Evolutionary conservation across 192 early-diverging fungal genomes (phyloP), one percentile per base, ranked within the genome.

Genomic region (Linnemannia schmuckeri): DNA sequence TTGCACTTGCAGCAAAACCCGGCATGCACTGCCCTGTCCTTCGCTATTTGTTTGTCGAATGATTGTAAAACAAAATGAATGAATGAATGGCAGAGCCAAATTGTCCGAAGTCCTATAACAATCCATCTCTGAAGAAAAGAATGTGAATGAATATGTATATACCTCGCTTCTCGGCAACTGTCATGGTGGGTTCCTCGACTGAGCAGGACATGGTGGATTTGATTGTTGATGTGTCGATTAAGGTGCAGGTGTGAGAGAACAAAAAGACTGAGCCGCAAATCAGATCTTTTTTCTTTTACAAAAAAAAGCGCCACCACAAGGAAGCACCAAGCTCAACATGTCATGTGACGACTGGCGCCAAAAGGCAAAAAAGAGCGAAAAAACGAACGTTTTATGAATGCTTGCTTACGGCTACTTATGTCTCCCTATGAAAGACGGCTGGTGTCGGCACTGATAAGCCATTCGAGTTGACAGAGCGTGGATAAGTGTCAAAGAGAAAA

Each of bases 1-100:
- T 97, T 97, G 91, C 97, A 97, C 82, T 97, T 97, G 79, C 94
- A 89, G 77, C 96, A 97, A 17, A 82, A 87, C 1, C 85, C 85
- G 20, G 33, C 75, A 47, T 87, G 85, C 41, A 87, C 85, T 18
- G 76, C 79, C 38, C 85, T 87, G 20, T 55, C 70, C 72, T 81
- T 81, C 76, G 85, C 85, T 87, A 57, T 55, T 40, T 12, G 18
- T 57, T 30, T 27, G 6, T 44, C 5, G 61, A 30, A 66, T 57
- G 55, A 18, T 7, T 44, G 42, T 44, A 18, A 5, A 4, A 18
- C 2, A 10, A 55, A 17, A 78, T 13, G 33, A 20, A 47, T 5
- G 15, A 18, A 6, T 20, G 74, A 42, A 72, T 61, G 42, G 17
- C 52, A 33, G 15, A 12, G 24, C 37, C 22, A 52, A 71, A 35